phyloP scores from a whole-genome alignment of 225 moss, liverwort and hornwort genomes.

The Thuidium tamariscinum region DNA sequence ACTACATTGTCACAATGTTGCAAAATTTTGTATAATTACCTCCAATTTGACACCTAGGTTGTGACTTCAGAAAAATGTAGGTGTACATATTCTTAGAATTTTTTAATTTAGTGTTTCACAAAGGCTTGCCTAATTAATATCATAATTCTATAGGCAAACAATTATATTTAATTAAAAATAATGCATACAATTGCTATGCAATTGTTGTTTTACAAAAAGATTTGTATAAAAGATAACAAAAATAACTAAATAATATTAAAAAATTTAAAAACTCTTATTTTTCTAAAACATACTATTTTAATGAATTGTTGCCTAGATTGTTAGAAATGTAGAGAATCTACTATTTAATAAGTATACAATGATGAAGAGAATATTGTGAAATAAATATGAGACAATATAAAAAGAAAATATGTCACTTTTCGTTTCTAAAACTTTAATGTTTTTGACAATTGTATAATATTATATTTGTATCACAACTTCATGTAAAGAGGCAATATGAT shows the following conservation, averaged over 20 bases:
- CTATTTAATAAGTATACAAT: neutral
- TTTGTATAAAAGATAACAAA: neutral
- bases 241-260: neutral
- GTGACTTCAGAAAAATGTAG: fast-evolving
- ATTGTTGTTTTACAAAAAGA: neutral
- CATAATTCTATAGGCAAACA: neutral
- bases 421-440: neutral
- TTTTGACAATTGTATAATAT: neutral
- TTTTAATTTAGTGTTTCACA: fast-evolving
- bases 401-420: neutral
- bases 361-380: neutral
- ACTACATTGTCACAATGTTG: neutral
- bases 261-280: neutral
- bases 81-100: neutral
- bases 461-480: neutral
- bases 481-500: fast-evolving
- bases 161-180: too few species aligned
- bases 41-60: too few species aligned
- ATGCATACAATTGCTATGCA: fast-evolving
- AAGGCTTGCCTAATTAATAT: too few species aligned
- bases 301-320: neutral
- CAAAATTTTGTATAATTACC: neutral
- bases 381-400: neutral
- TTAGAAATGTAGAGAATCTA: fast-evolving
- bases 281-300: neutral